Conservation (phyloP, 148 eudicot species). For the Rhododendron kiyosumense region DNA sequence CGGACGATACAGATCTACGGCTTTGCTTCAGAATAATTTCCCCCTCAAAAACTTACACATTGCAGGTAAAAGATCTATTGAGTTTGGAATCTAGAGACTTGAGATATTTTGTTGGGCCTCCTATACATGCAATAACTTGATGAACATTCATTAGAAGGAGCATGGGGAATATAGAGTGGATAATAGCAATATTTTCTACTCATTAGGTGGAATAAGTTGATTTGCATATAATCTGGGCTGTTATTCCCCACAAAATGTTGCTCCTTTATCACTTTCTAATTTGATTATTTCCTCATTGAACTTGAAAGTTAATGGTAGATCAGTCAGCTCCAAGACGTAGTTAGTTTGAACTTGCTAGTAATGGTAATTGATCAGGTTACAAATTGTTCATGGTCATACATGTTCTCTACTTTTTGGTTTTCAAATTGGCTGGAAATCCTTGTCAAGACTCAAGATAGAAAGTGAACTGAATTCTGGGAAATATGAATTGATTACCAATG, state of each 20-base stretch:
- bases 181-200: neutral
- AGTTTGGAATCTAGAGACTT: neutral
- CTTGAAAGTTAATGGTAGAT: neutral
- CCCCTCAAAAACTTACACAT: constrained; percentile 76
- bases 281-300: neutral
- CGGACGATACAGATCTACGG: constrained; percentile 84
- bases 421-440: neutral
- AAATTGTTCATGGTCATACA: neutral
- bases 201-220: neutral
- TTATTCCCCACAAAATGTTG: neutral
- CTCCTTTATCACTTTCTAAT: constrained; percentile 6
- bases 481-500: neutral
- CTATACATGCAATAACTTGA: neutral
- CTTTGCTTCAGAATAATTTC: constrained; percentile 94
- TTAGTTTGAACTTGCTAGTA: neutral
- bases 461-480: neutral
- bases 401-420: neutral
- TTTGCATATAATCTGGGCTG: neutral
- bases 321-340: neutral
- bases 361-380: constrained; percentile 1
- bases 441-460: neutral
- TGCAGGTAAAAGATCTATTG: constrained; percentile 52
- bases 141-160: neutral
- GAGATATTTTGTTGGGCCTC: neutral
- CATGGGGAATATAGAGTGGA: neutral